Evolutionary conservation across 495 filamentous ascomycete species (phyloP).

Genomic region (Glutinoglossum americanum): DNA sequence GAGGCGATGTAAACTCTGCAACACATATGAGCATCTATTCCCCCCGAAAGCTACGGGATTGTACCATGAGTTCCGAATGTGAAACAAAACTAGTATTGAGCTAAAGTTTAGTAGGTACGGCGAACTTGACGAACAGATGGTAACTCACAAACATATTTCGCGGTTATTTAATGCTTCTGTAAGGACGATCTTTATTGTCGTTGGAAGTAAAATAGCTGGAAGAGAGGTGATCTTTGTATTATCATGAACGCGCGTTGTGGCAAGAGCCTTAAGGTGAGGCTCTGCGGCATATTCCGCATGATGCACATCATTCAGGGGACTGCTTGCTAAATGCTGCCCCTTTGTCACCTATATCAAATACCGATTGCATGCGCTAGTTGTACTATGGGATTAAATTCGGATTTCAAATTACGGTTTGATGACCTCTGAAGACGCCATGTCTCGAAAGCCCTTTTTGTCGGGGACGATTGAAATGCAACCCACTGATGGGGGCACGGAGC

Average conservation of each 20-base stretch:
- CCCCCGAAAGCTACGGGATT: background rate
- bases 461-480: too few species aligned
- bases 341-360: too few species aligned
- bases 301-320: too few species aligned
- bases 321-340: too few species aligned
- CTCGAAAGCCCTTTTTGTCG: too few species aligned
- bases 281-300: background rate
- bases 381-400: too few species aligned
- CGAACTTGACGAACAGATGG: background rate
- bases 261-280: background rate
- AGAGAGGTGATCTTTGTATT: too few species aligned
- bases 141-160: slow-evolving; percentile 2
- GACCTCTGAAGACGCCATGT: too few species aligned
- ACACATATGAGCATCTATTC: background rate
- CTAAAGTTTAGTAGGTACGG: background rate
- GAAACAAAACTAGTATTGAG: slow-evolving; percentile 21
- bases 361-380: too few species aligned
- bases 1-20: slow-evolving; percentile 29
- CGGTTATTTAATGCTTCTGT: background rate
- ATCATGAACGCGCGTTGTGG: background rate
- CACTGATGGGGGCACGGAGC: too few species aligned
- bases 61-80: slow-evolving; percentile 33
- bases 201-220: background rate
- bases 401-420: too few species aligned
- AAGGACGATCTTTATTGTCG: background rate